phyloP scores from a whole-genome alignment of 2,329 filamentous ascomycete genomes.

The Penicillium occitanis region DNA sequence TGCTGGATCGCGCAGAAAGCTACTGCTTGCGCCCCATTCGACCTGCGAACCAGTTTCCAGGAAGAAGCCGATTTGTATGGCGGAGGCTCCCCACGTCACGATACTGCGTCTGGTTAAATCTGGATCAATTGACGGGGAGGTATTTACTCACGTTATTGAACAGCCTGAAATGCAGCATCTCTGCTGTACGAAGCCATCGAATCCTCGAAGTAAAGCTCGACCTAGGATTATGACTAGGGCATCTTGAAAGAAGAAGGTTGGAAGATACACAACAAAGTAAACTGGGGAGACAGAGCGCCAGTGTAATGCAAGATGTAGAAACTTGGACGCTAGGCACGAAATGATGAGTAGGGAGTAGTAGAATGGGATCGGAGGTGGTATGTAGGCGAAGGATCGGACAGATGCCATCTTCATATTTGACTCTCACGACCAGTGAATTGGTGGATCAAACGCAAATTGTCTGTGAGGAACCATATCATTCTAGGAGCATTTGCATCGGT shows the following conservation, averaged over 20 bases:
- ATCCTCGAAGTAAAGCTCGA: slow-evolving; percentile 32
- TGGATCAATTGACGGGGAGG: too few relatives aligned
- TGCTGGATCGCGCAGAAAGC: slow-evolving; percentile 37
- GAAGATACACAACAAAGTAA: slow-evolving; percentile 39
- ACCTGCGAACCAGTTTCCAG: slow-evolving; percentile 43
- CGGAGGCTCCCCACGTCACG: slow-evolving; percentile 34
- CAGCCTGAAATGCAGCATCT: slow-evolving; percentile 28
- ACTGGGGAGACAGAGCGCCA: slow-evolving; percentile 33
- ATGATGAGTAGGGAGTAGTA: slow-evolving; percentile 36
- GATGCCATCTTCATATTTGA: background rate
- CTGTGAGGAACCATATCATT: background rate
- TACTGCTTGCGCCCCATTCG: slow-evolving; percentile 39
- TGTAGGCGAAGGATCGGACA: background rate
- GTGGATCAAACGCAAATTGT: background rate
- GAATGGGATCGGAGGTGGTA: slow-evolving; percentile 26
- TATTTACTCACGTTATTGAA: slow-evolving; percentile 31
- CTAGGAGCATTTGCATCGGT: background rate
- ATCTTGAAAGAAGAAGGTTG: slow-evolving; percentile 40
- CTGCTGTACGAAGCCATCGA: slow-evolving; percentile 29
- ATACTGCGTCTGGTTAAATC: slow-evolving; percentile 24
- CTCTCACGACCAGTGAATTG: background rate
- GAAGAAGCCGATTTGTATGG: slow-evolving; percentile 42
- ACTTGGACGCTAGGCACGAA: slow-evolving; percentile 35
- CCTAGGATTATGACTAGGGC: slow-evolving; percentile 33
- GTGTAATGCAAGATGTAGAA: slow-evolving; percentile 37